Evolutionary conservation across 176 grass and related monocot genomes (phyloP).

Genomic region (Tillandsia leiboldiana): DNA sequence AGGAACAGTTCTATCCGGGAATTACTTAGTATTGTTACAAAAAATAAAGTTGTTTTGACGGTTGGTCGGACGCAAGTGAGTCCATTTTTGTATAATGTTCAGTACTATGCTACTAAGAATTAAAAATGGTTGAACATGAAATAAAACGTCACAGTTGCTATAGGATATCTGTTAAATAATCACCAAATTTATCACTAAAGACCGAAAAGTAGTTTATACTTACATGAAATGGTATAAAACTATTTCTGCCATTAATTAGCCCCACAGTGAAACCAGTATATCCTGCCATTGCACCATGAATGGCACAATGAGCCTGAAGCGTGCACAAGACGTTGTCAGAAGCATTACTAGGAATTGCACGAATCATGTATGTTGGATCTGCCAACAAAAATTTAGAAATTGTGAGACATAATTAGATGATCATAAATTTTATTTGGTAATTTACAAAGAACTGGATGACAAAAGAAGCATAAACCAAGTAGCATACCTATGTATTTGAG

Average conservation of each 20-base stretch:
- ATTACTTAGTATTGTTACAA: no score
- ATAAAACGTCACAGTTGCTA: no score
- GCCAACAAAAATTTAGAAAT: conserved; percentile 21
- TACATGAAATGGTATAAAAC: conserved; percentile 90
- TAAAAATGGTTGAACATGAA: no score
- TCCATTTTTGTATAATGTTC: no score
- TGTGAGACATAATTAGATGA: no score
- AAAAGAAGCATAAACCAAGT: conserved; percentile 2
- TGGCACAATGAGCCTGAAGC: conserved; percentile 77
- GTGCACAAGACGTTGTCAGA: conserved; percentile 95
- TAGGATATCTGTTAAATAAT: background rate
- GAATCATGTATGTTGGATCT: conserved; percentile 99
- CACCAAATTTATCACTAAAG: background rate
- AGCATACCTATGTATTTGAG: conserved; percentile 82
- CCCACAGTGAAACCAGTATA: conserved; percentile 93
- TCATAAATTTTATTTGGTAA: background rate
- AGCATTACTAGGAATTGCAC: conserved; percentile 90
- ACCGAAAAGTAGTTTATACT: conserved; percentile 21
- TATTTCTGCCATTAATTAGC: conserved; percentile 74
- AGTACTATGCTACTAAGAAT: no score
- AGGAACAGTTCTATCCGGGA: no score
- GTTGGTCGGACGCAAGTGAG: no score
- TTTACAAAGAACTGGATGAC: background rate
- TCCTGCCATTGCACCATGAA: conserved; percentile 96
- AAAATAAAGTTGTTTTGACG: no score